phyloP scores from a whole-genome alignment of 208 protist species.

The Trypanosoma platydactyli region DNA sequence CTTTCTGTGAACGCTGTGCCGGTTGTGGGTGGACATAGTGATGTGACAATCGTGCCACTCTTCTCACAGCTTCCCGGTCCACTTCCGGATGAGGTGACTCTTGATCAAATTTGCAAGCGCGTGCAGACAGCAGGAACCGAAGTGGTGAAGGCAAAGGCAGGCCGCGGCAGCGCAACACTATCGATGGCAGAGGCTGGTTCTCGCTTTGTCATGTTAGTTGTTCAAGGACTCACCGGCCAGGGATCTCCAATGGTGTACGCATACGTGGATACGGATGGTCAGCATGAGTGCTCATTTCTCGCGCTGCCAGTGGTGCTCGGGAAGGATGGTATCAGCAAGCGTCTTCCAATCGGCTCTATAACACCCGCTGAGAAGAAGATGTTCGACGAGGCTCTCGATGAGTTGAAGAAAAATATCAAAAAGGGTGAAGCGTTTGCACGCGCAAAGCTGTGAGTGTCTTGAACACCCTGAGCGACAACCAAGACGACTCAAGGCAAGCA shows the following conservation, averaged over 20 bases:
- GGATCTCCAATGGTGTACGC: slow-evolving; percentile 68
- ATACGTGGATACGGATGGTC: slow-evolving; percentile 83
- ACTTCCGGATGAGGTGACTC: slow-evolving; percentile 49
- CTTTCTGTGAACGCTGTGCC: slow-evolving; percentile 55
- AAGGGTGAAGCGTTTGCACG: slow-evolving; percentile 70
- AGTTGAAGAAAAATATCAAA: slow-evolving; percentile 79
- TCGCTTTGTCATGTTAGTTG: slow-evolving; percentile 73
- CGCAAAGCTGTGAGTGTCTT: slow-evolving; percentile 67
- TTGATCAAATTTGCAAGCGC: slow-evolving; percentile 78
- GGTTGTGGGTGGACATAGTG: slow-evolving; percentile 96
- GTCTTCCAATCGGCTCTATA: slow-evolving; percentile 75
- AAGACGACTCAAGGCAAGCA: neutral
- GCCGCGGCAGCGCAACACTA: slow-evolving; percentile 95
- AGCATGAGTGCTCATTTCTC: slow-evolving; percentile 64
- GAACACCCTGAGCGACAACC: neutral
- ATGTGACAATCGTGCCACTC: slow-evolving; percentile 93
- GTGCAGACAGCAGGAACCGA: slow-evolving; percentile 95
- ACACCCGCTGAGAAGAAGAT: slow-evolving; percentile 39
- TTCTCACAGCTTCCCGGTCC: slow-evolving; percentile 78
- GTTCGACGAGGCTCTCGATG: slow-evolving; percentile 30
- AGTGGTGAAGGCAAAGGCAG: slow-evolving; percentile 96
- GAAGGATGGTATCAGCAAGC: slow-evolving; percentile 68
- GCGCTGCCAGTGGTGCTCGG: slow-evolving; percentile 78
- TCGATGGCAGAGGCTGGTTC: slow-evolving; percentile 95
- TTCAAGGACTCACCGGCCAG: slow-evolving; percentile 66